phyloP scores from a whole-genome alignment of 768 basidiomycete species.

The Guyanaporus albipodus region DNA sequence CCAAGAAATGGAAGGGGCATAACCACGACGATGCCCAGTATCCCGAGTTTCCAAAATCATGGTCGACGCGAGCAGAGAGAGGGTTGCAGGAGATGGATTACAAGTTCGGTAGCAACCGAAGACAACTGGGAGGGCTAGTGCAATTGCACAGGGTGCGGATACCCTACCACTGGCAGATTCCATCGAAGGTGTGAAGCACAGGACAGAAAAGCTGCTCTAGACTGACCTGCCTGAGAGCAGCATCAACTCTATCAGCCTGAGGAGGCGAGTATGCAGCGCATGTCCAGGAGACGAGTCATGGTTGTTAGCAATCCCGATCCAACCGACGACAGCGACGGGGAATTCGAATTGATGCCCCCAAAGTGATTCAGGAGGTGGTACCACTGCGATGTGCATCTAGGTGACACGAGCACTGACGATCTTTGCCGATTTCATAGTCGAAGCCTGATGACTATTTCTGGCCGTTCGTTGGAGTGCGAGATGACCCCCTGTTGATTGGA shows the following conservation, averaged over 20 bases:
- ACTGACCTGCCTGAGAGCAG: conserved; percentile 10
- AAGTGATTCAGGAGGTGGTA: conserved; percentile 7
- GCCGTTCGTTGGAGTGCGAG: background rate
- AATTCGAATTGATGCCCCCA: conserved; percentile 14
- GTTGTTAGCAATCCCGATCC: conserved; percentile 29
- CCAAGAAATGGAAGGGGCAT: conserved; percentile 15
- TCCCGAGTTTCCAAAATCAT: conserved; percentile 23
- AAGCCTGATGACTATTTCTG: background rate
- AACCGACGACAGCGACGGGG: conserved; percentile 26
- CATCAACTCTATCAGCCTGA: conserved; percentile 13
- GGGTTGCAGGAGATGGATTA: conserved; percentile 25
- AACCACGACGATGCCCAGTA: conserved; percentile 13
- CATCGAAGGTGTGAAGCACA: conserved; percentile 18
- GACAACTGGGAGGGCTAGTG: conserved; percentile 3
- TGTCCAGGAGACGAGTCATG: conserved; percentile 26
- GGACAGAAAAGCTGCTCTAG: background rate
- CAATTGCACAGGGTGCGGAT: conserved; percentile 7
- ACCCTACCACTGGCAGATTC: conserved; percentile 7
- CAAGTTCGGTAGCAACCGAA: conserved; percentile 16
- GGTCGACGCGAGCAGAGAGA: conserved; percentile 25
- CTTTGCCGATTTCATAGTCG: background rate
- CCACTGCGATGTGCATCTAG: background rate
- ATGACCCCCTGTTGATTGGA: no score
- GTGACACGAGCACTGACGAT: background rate
- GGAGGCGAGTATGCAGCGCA: conserved; percentile 15